A percentile compares a stretch with the other conserved stretches of the same genome.
These are phyloP conservation scores for Mallotus nudiflorus DNA, from an alignment of 345 rosid species.

Conservation along the genomic window DNA sequence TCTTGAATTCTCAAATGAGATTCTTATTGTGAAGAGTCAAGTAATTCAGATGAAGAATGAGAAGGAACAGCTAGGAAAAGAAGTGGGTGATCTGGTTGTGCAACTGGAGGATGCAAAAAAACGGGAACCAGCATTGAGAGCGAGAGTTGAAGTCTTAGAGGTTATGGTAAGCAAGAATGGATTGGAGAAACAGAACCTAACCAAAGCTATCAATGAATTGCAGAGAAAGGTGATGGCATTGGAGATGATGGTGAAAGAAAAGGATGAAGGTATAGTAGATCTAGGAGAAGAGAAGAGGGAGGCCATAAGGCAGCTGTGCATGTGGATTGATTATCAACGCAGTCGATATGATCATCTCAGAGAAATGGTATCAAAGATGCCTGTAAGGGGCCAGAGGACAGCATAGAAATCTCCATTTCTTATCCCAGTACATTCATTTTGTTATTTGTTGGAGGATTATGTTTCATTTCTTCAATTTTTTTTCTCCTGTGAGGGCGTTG, in stretches of 20 bases:
- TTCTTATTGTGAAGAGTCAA: conserved; percentile 46
- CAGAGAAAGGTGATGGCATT: conserved; percentile 41
- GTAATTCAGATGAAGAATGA: conserved; percentile 39
- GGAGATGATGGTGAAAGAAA: conserved; percentile 46
- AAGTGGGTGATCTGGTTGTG: conserved; percentile 30
- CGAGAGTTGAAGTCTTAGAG: conserved; percentile 49
- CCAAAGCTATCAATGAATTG: conserved; percentile 30
- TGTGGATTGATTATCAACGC: conserved; percentile 78
- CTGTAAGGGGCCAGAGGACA: conserved; percentile 31
- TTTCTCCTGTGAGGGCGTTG: background rate
- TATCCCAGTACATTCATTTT: background rate
- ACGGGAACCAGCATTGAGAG: conserved; percentile 33
- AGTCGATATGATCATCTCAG: conserved; percentile 54
- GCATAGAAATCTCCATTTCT: conserved; percentile 16
- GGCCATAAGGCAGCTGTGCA: conserved; percentile 90
- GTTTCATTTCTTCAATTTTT: conserved; percentile 13
- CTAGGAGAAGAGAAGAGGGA: conserved; percentile 86
- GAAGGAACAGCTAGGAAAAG: conserved; percentile 39
- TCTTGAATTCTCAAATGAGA: conserved; percentile 39
- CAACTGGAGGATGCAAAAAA: conserved; percentile 44
- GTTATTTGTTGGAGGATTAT: background rate
- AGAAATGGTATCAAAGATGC: conserved; percentile 46
- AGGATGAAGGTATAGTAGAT: conserved; percentile 42
- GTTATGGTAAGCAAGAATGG: conserved; percentile 45
- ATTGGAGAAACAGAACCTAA: conserved; percentile 50